These are phyloP conservation scores for Penicillium paxilli DNA, from an alignment of 495 filamentous ascomycete species.

Conservation along the genomic window DNA sequence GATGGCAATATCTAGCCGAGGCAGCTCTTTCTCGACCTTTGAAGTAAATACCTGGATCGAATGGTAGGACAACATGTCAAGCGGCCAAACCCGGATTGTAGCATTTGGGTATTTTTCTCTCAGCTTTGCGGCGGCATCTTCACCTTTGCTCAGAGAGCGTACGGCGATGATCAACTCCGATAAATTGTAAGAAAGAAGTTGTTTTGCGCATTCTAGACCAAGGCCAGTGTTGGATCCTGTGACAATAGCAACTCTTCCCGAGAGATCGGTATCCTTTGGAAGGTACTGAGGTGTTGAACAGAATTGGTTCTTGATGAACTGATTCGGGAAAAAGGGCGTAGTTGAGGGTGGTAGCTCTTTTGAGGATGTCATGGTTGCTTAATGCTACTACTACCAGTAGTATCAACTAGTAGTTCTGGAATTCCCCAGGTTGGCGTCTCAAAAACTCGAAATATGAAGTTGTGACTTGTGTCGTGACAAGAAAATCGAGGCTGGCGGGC, in stretches of 20 bases:
- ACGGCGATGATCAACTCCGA: slow-evolving; percentile 51
- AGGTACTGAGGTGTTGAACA: slow-evolving; percentile 1
- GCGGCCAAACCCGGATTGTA: slow-evolving; percentile 45
- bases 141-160: slow-evolving; percentile 42
- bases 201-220: slow-evolving; percentile 38
- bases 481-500: too few species aligned
- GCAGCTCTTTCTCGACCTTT: slow-evolving; percentile 25
- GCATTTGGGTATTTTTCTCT: slow-evolving; percentile 25
- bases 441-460: too few species aligned
- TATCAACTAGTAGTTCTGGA: too few species aligned
- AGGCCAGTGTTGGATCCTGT: slow-evolving; percentile 49
- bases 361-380: not conserved
- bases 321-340: slow-evolving; percentile 8
- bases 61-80: slow-evolving; percentile 49
- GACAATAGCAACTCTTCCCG: slow-evolving; percentile 42
- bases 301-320: slow-evolving; percentile 12
- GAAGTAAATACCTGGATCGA: slow-evolving; percentile 43
- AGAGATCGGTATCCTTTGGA: slow-evolving; percentile 13
- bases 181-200: slow-evolving; percentile 43
- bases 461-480: too few species aligned
- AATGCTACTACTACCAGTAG: too few species aligned
- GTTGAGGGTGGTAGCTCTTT: slow-evolving; percentile 6
- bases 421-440: too few species aligned
- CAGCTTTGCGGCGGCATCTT: slow-evolving; percentile 34
- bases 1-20: slow-evolving; percentile 48